Evolutionary conservation across 1,284 basidiomycete species (phyloP), one percentile per base, ranked within the genome.

Genomic region (Moesziomyces sp.): DNA sequence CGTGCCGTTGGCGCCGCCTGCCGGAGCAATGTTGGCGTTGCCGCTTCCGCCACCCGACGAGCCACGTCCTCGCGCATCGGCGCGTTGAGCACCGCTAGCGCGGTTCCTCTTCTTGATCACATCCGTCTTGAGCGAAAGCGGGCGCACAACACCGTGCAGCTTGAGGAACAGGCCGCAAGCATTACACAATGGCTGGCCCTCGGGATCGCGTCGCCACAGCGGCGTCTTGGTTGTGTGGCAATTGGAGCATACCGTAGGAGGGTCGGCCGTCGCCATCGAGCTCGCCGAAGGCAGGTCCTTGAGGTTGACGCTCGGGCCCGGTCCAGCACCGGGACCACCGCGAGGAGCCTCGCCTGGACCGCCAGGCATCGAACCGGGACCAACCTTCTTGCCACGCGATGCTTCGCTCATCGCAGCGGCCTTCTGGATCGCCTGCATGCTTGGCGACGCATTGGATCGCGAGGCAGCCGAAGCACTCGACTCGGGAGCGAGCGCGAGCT

Each of bases 221-320:
- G 94, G 94, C 44, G 94, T 97, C 84, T 94, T 97, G 30, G 93
- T 96, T 54, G 95, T 97, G 80, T 93, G 90, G 85, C 94, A 97
- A 84, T 97, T 97, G 13, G 92, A 94, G 84, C 94, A 97, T 28
- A 92, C 87, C 1, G 93, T 97, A 5, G 91, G 77, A 5, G 79
- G 72, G 35, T 80, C 80, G 13, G 75, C 70, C 1, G 63, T 74
- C 8, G 68, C 72, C 77, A 77, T 77, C 11, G 66, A 70, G 45
- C 66, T 72, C 19, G 74, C 66, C 3, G 63, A 69, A 1, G 74
- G 65, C 14, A 69, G 43, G 42, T 72, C 69, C 42, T 74, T 70
- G 46, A 74, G 58, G 45, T 74, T 69, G 51, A 61, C 66, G 23
- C 59, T 47, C 11, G 53, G 46, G 44, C 58, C 52, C 11, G 61